Base-by-base conservation (phyloP, 768 basidiomycete genomes). In the Tephrocybe sp. region DNA sequence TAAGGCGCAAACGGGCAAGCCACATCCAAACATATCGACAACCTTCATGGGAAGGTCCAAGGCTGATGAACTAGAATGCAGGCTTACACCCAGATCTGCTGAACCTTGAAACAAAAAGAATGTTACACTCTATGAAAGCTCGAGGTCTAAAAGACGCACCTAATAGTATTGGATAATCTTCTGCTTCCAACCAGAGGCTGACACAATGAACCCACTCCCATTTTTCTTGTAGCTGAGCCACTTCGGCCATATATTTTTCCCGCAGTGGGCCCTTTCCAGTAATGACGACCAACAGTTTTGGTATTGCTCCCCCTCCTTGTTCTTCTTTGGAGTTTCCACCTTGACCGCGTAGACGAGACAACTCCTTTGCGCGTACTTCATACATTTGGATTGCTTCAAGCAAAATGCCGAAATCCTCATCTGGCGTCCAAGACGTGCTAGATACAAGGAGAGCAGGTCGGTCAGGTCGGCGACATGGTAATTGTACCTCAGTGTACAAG, bases 11-110 rank as follows among this genome's bases (percentile, higher is more conserved):
- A 98, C 97, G 0, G 96, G 96, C 49, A 98, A 73, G 4, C 87
- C 87, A 59, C 95, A 98, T 4, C 97, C 97, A 71, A 98, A 98
- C 96, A 98, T 98, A 66, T 99, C 97, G 6, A 99, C 93, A 4
- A 99, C 84, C 68, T 99, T 99, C 97, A 99, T 99, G 2, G 97
- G 97, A 48, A 99, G 72, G 68, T 99, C 97, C 50, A 94, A 70
- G 1, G 81, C 88, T 2, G 92, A 95, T 0, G 92, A 92, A 65
- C 92, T 95, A 5, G 84, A 82, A 70, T 99, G 97, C 44, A 99
- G 70, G 54, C 84, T 93, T 51, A 98, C 79, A 2, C 97, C 97
- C 35, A 99, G 60, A 67, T 99, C 94, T 9, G 94, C 92, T 3
- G 91, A 87, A 30, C 93, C 92, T 92, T 55, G 5, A 31, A 39